phyloP scores from a whole-genome alignment of 768 basidiomycete genomes.

The Vararia minispora region DNA sequence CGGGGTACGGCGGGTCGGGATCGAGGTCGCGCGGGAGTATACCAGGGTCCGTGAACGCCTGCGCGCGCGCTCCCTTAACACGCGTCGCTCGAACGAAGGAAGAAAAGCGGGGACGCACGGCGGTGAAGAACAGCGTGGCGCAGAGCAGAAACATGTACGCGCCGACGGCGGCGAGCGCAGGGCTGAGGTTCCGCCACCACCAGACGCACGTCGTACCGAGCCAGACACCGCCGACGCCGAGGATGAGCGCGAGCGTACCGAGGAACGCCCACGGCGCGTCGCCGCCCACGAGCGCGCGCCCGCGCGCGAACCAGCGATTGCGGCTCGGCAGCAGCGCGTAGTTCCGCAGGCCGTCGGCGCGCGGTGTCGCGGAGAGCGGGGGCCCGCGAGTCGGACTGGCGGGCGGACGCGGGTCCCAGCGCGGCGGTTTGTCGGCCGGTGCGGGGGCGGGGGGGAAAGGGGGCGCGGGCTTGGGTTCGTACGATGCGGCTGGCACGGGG shows the following conservation, averaged over 20 bases:
- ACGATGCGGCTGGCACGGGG: slow-evolving; percentile 10
- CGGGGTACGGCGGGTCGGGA: slow-evolving; percentile 69
- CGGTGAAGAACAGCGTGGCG: slow-evolving; percentile 64
- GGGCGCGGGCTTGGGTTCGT: slow-evolving; percentile 10
- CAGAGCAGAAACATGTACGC: slow-evolving; percentile 55
- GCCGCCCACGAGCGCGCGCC: slow-evolving; percentile 71
- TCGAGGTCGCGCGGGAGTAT: slow-evolving; percentile 85
- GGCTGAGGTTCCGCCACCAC: slow-evolving; percentile 78
- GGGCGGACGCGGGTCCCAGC: slow-evolving; percentile 10
- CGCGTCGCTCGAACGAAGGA: slow-evolving; percentile 8
- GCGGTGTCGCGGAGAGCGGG: slow-evolving; percentile 25
- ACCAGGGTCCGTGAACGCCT: slow-evolving; percentile 79
- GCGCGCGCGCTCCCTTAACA: slow-evolving; percentile 6
- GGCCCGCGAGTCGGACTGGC: slow-evolving; percentile 22
- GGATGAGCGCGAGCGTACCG: slow-evolving; percentile 43
- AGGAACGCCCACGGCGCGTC: slow-evolving; percentile 81
- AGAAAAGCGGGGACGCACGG: slow-evolving; percentile 33
- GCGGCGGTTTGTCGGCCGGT: slow-evolving; percentile 13
- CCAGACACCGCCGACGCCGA: slow-evolving; percentile 71
- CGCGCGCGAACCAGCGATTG: slow-evolving; percentile 66
- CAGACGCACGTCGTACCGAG: slow-evolving; percentile 81
- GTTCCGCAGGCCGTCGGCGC: slow-evolving; percentile 29
- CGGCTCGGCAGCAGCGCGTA: slow-evolving; percentile 59
- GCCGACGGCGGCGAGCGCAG: slow-evolving; percentile 57
- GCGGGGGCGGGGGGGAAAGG: slow-evolving; percentile 11